Evolutionary conservation across 768 basidiomycete species (phyloP).

Genomic region (Tubosaeta brunneosetosa): DNA sequence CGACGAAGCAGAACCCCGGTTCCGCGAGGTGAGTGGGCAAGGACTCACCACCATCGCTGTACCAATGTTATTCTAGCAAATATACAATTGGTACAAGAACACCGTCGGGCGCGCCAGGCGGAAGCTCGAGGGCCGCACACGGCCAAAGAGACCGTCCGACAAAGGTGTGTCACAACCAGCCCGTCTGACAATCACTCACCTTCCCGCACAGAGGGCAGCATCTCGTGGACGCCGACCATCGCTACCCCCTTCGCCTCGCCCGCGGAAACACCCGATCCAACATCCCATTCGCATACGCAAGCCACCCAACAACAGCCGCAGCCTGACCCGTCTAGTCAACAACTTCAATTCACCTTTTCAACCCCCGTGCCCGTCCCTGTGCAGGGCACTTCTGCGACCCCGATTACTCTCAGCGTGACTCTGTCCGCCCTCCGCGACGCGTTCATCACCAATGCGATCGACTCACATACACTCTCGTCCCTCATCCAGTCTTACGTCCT

Average conservation of each 20-base stretch:
- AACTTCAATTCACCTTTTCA: slow-evolving; percentile 44
- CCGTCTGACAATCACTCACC: neutral
- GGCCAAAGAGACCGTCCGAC: slow-evolving; percentile 48
- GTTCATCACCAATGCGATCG: slow-evolving; percentile 35
- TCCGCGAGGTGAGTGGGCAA: slow-evolving; percentile 47
- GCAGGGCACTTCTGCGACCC: slow-evolving; percentile 9
- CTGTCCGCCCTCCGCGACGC: slow-evolving; percentile 29
- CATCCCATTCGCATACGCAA: slow-evolving; percentile 7
- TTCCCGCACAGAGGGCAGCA: slow-evolving; percentile 12
- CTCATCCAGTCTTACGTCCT: slow-evolving; percentile 50
- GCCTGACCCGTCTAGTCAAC: slow-evolving; percentile 27
- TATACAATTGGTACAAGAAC: slow-evolving; percentile 74
- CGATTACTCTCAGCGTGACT: slow-evolving; percentile 28
- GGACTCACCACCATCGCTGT: neutral
- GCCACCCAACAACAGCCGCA: slow-evolving; percentile 25
- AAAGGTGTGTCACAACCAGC: slow-evolving; percentile 35
- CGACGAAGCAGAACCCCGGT: slow-evolving; percentile 56
- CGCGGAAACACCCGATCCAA: slow-evolving; percentile 26
- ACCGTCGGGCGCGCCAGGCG: slow-evolving; percentile 57
- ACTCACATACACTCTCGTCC: slow-evolving; percentile 45
- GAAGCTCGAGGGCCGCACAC: slow-evolving; percentile 51
- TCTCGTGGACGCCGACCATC: slow-evolving; percentile 38
- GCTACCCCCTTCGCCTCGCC: slow-evolving; percentile 34
- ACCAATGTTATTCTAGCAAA: slow-evolving; percentile 36
- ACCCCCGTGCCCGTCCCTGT: slow-evolving; percentile 42